Evolutionary conservation across 2,329 filamentous ascomycete species (phyloP).

Genomic region (Alternaria sp.): DNA sequence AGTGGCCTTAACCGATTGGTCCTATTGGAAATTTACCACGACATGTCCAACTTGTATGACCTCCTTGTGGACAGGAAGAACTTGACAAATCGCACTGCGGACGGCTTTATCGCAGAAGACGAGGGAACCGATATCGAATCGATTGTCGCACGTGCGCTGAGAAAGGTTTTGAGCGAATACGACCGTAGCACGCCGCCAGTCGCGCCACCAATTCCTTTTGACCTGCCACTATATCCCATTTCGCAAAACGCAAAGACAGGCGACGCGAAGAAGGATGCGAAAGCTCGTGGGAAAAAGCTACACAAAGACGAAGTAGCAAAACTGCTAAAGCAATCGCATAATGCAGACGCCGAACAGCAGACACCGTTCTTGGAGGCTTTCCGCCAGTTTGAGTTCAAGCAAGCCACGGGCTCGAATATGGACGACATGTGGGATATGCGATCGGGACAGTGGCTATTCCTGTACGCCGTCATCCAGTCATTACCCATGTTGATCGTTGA

Average conservation of each 20-base stretch:
- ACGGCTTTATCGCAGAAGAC: conserved; percentile 69
- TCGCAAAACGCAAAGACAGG: conserved; percentile 71
- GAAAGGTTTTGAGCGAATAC: conserved; percentile 84
- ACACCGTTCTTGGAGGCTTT: conserved; percentile 74
- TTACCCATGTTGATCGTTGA: conserved; percentile 81
- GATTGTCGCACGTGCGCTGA: conserved; percentile 70
- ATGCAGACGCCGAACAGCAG: conserved; percentile 72
- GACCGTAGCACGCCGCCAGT: conserved; percentile 90
- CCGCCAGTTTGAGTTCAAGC: conserved; percentile 74
- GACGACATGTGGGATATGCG: conserved; percentile 76
- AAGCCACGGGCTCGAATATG: conserved; percentile 70
- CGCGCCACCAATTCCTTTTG: conserved; percentile 89
- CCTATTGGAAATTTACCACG: conserved; percentile 81
- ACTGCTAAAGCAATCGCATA: conserved; percentile 82
- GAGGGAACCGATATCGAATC: conserved; percentile 64
- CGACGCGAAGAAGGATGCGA: conserved; percentile 76
- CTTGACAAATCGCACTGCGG: conserved; percentile 80
- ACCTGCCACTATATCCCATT: conserved; percentile 79
- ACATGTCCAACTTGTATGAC: conserved; percentile 89
- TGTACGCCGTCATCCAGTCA: conserved; percentile 80
- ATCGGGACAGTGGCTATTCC: conserved; percentile 81
- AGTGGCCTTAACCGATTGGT: conserved; percentile 87
- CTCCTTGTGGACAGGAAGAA: conserved; percentile 81
- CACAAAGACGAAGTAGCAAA: conserved; percentile 81
- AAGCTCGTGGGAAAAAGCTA: conserved; percentile 74